Base-by-base conservation (phyloP, 257 asterid species). In the Lantana camara region DNA sequence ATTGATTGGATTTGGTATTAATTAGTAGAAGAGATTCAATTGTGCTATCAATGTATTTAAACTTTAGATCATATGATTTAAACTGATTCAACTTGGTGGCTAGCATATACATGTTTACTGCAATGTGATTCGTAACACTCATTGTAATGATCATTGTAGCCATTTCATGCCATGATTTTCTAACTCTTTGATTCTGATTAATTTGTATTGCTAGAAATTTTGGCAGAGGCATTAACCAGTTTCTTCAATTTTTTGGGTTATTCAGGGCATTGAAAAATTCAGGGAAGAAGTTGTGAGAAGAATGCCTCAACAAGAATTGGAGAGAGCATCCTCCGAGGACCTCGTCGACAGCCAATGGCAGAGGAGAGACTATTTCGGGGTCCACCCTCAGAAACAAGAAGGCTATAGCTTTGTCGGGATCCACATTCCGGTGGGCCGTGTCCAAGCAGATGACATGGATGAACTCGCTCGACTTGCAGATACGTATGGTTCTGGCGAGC, bases 341-440 rank as follows among this genome's bases (percentile, higher is more conserved):
- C 63, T 93, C 20, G 81, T 93, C 50, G 62, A 77, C 35, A 64
- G 68, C 79, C 67, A 78, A 27, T 90, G 99, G 97, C 87, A 82
- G 63, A 83, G 97, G 55, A 76, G 99, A 74, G 99, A 90, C 67
- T 85, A 85, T 52, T 75, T 85, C 4, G 99, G 99, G 22, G 83
- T 75, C 23, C 86, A 90, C 40, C 90, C 96, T 45, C 99, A 93
- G 64, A 93, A 90, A 77, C 97, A 90, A 60, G 59, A 87, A 73
- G 94, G 94, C 59, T 75, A 61, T 44, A 87, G 94, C 86, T 93
- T 83, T 32, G 82, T 93, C 0, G 98, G 98, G 21, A 70, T 90
- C 57, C 97, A 90, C 83, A 69, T 93, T 59, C 98, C 98, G 0
- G 97, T 90, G 0, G 98, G 98, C 27, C 96, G 98, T 5, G 69